Conservation (phyloP, 139 green algal species). For the Gonium pectorale region DNA sequence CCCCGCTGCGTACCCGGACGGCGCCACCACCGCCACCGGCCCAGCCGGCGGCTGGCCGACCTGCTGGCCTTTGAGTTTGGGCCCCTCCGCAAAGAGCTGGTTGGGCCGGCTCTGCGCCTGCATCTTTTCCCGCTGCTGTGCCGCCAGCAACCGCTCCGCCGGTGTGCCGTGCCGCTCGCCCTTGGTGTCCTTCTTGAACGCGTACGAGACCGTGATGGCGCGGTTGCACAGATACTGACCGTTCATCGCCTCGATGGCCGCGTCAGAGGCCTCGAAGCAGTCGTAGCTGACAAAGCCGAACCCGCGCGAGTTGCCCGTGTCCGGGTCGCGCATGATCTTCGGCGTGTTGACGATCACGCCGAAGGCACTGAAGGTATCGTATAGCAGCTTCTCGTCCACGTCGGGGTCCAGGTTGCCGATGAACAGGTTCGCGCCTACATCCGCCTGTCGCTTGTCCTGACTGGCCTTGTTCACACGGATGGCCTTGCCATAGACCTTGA, state of each 20-base stretch:
- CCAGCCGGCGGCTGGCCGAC: background rate
- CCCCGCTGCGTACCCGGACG: slow-evolving; percentile 6
- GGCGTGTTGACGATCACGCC: slow-evolving; percentile 93
- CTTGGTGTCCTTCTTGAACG: slow-evolving; percentile 98
- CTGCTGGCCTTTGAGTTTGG: slow-evolving; percentile 62
- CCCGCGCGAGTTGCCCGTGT: slow-evolving; percentile 87
- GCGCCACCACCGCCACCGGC: background rate
- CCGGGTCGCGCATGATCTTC: slow-evolving; percentile 98
- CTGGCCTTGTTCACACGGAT: slow-evolving; percentile 96
- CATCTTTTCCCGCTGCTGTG: slow-evolving; percentile 72
- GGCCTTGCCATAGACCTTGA: slow-evolving; percentile 96
- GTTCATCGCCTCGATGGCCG: slow-evolving; percentile 97
- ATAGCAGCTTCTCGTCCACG: slow-evolving; percentile 98
- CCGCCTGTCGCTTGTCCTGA: slow-evolving; percentile 83
- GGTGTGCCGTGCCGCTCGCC: slow-evolving; percentile 97
- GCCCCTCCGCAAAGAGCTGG: slow-evolving; percentile 89
- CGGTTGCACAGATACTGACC: slow-evolving; percentile 95
- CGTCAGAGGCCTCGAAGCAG: slow-evolving; percentile 90
- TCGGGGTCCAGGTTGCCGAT: slow-evolving; percentile 97
- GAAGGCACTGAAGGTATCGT: slow-evolving; percentile 99
- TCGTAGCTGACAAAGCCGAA: slow-evolving; percentile 98
- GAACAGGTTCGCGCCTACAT: slow-evolving; percentile 98
- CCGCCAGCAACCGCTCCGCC: slow-evolving; percentile 93
- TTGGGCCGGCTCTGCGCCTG: slow-evolving; percentile 78
- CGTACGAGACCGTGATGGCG: slow-evolving; percentile 92